These are phyloP conservation scores for Chaetomium strumarium DNA, from an alignment of 2,329 filamentous ascomycete genomes.

Conservation along the genomic window DNA sequence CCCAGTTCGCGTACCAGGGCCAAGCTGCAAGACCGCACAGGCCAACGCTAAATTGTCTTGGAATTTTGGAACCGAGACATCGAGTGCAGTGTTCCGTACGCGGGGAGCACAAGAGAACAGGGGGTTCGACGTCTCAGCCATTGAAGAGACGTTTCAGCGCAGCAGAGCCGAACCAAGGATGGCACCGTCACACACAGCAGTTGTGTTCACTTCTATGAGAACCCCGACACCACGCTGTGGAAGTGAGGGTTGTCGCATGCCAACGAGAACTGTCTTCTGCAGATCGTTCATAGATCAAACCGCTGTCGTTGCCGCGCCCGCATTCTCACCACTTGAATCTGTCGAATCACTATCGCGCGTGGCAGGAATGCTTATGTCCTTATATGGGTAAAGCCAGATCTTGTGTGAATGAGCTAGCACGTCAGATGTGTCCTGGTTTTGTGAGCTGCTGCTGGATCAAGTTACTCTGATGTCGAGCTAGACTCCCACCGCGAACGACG, in stretches of 20 bases:
- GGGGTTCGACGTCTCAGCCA: constrained; percentile 12
- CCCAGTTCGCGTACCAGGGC: not conserved
- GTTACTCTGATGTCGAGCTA: not conserved
- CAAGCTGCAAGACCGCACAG: not conserved
- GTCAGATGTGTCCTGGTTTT: too few species aligned
- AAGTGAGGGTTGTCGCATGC: not conserved
- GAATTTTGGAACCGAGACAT: not conserved
- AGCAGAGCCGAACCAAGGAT: not conserved
- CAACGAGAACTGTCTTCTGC: constrained; percentile 6
- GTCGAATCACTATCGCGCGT: too few species aligned
- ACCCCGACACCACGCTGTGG: not conserved
- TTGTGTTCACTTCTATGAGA: not conserved
- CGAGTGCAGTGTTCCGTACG: not conserved
- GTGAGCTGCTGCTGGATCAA: too few species aligned
- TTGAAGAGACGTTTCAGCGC: constrained; percentile 10
- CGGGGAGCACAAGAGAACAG: not conserved
- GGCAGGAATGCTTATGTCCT: too few species aligned
- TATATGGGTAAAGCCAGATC: too few species aligned
- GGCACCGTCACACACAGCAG: not conserved
- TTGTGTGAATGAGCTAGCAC: too few species aligned
- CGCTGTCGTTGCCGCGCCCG: not conserved
- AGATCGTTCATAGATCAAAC: constrained; percentile 15
- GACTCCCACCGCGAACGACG: too few species aligned
- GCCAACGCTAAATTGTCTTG: constrained; percentile 1
- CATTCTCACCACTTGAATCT: not conserved